phyloP scores from a whole-genome alignment of 306 rosid genomes.

The Prunus mira region DNA sequence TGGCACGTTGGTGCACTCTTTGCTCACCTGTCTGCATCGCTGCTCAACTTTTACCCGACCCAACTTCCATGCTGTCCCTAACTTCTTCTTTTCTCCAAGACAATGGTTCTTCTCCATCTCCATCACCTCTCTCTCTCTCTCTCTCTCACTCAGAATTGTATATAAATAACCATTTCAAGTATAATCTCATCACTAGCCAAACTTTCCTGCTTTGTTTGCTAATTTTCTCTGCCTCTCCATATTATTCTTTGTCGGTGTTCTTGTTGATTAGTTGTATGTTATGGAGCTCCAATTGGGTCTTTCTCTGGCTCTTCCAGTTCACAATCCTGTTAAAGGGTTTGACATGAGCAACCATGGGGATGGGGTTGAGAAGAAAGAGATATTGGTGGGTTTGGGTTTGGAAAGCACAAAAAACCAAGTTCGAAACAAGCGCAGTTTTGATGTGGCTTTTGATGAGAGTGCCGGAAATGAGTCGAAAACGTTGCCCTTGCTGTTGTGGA shows the following conservation, averaged over 20 bases:
- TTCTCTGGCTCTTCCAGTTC: constrained; percentile 49
- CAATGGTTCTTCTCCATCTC: constrained; percentile 38
- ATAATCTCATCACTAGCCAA: background rate
- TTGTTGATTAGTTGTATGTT: background rate
- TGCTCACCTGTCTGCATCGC: constrained; percentile 52
- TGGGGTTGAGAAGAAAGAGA: constrained; percentile 1
- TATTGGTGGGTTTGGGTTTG: background rate
- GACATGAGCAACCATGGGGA: constrained; percentile 22
- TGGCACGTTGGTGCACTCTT: constrained; percentile 48
- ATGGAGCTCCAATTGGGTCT: constrained; percentile 74
- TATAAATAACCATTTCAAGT: background rate
- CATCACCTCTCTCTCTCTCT: background rate
- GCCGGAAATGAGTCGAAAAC: constrained; percentile 11
- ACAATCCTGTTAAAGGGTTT: constrained; percentile 31
- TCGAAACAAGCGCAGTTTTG: constrained; percentile 54
- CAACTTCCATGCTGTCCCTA: constrained; percentile 61
- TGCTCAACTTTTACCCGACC: constrained; percentile 85
- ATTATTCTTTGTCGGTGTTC: background rate
- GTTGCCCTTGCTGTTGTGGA: constrained; percentile 55
- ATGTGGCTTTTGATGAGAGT: constrained; percentile 46
- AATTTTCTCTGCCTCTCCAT: background rate
- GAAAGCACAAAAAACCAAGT: constrained; percentile 20
- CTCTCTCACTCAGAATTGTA: background rate
- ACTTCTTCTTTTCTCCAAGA: constrained; percentile 44
- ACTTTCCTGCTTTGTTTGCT: background rate